Evolutionary conservation across 768 basidiomycete genomes (phyloP).

Genomic region (Candolleomyces eurysporus): DNA sequence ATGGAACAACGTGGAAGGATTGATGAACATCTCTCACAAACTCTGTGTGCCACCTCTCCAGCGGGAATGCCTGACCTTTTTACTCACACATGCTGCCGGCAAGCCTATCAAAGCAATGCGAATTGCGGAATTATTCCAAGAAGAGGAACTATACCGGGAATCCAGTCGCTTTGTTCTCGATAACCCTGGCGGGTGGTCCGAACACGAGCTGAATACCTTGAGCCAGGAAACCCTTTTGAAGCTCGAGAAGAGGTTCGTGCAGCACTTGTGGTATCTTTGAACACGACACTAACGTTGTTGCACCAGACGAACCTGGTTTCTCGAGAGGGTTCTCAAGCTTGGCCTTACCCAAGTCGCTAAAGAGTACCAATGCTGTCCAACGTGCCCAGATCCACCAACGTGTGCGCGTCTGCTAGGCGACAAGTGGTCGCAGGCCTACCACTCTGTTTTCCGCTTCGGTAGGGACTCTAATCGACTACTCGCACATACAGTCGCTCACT

Average conservation of each 20-base stretch:
- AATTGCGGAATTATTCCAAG: conserved; percentile 87
- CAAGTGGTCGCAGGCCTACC: conserved; percentile 89
- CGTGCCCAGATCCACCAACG: conserved; percentile 75
- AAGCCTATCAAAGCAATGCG: conserved; percentile 91
- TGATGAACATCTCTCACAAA: conserved; percentile 89
- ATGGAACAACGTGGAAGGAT: conserved; percentile 92
- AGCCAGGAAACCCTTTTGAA: conserved; percentile 82
- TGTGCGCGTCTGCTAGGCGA: conserved; percentile 89
- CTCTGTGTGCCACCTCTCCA: conserved; percentile 82
- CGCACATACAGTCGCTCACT: conserved; percentile 1
- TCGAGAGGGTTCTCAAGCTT: conserved; percentile 90
- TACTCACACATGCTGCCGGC: conserved; percentile 90
- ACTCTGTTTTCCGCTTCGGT: conserved; percentile 84
- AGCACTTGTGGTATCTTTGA: not conserved
- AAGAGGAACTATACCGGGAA: conserved; percentile 89
- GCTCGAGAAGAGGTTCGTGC: conserved; percentile 74
- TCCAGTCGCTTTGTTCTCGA: conserved; percentile 90
- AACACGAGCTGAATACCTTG: conserved; percentile 78
- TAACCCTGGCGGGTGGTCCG: conserved; percentile 84
- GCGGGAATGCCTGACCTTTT: conserved; percentile 79
- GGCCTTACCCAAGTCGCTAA: conserved; percentile 85
- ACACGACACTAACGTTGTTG: not conserved
- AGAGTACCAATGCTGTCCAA: conserved; percentile 88
- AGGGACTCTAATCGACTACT: not conserved
- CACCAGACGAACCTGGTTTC: conserved; percentile 79